Evolutionary conservation across 106 monocot species (phyloP).

Genomic region (Alisma plantagoaquatica): DNA sequence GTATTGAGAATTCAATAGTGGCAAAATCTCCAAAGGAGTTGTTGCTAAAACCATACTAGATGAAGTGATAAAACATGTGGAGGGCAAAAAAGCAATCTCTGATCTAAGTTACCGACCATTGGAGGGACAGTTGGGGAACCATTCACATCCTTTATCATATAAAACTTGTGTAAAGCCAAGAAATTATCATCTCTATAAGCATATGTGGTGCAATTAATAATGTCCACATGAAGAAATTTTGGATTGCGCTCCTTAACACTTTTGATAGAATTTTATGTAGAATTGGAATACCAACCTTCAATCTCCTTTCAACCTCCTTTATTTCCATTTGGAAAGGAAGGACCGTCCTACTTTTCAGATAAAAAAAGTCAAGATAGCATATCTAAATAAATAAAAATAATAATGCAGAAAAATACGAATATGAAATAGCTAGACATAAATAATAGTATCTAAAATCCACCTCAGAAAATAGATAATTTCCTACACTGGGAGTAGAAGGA

Average conservation of each 20-base stretch:
- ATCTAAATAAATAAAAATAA: too few species aligned
- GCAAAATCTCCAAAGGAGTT: slow-evolving; percentile 28
- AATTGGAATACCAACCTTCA: too few species aligned
- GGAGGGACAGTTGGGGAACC: slow-evolving; percentile 22
- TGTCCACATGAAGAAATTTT: too few species aligned
- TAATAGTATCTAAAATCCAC: too few species aligned
- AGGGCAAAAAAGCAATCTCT: slow-evolving; percentile 29
- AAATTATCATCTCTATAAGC: background rate
- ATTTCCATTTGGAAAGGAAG: slow-evolving; percentile 48
- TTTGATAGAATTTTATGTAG: too few species aligned
- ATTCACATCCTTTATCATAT: slow-evolving; percentile 41
- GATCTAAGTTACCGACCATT: slow-evolving; percentile 34
- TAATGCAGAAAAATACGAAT: too few species aligned
- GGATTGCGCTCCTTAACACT: too few species aligned
- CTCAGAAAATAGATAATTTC: slow-evolving; percentile 86
- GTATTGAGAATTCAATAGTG: slow-evolving; percentile 29
- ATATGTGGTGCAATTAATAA: too few species aligned
- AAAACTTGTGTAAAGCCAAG: background rate
- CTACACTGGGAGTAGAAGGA: slow-evolving; percentile 82
- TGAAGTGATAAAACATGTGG: slow-evolving; percentile 30
- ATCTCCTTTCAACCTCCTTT: slow-evolving; percentile 81
- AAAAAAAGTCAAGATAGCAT: too few species aligned
- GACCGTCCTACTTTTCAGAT: slow-evolving; percentile 87
- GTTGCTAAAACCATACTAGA: slow-evolving; percentile 14
- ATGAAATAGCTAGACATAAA: too few species aligned